Conservation (phyloP, 257 asterid species). For the Coffea eugenioides region DNA sequence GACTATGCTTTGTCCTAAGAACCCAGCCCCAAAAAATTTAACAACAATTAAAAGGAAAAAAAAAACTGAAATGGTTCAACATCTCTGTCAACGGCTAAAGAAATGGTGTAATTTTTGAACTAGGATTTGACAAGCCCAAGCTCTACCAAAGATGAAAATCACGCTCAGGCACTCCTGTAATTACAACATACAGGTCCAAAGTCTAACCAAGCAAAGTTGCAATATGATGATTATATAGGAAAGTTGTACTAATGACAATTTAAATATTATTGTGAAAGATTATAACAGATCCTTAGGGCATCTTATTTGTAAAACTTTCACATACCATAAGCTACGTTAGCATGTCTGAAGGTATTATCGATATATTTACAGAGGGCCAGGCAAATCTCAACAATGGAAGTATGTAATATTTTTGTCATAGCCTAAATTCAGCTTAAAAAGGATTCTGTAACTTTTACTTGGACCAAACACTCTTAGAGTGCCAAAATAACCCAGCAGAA, state of each 20-base stretch:
- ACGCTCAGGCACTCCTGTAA: not conserved
- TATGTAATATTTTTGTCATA: not conserved
- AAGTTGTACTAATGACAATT: no score
- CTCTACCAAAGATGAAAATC: not conserved
- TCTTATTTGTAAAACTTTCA: no score
- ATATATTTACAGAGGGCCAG: no score
- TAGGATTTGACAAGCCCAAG: not conserved
- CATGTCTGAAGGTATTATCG: no score
- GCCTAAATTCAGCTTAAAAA: not conserved
- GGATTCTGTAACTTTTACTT: not conserved
- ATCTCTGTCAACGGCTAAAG: no score
- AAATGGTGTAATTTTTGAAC: no score
- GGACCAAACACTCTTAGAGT: not conserved
- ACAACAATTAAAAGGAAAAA: not conserved
- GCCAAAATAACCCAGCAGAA: conserved; percentile 1
- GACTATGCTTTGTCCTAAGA: not conserved
- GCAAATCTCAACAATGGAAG: no score
- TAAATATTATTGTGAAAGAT: no score
- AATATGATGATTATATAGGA: no score
- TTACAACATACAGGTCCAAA: not conserved
- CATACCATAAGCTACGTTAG: no score
- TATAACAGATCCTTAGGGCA: no score
- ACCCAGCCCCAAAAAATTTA: not conserved
- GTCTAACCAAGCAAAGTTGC: not conserved
- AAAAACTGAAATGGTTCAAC: not conserved